Conservation (phyloP, 306 rosid species). For the Trifolium subterraneum region DNA sequence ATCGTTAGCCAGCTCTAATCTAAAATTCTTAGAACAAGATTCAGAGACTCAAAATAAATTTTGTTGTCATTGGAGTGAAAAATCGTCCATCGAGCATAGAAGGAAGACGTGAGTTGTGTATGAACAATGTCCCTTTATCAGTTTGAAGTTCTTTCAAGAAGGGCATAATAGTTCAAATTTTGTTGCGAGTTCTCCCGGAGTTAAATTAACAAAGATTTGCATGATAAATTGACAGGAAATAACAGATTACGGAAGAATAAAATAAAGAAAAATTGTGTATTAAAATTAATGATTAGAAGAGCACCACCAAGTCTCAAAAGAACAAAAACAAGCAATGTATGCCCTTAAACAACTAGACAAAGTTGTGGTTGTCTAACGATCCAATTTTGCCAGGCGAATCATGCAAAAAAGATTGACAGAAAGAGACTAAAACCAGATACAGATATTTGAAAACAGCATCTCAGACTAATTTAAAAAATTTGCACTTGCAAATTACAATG, state of each 20-base stretch:
- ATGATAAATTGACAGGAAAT: neutral
- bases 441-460: neutral
- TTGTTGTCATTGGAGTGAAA: neutral
- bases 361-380: conserved; percentile 14
- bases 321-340: no score
- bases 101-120: neutral
- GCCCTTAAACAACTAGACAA: neutral
- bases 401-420: neutral
- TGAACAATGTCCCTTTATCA: neutral
- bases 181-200: neutral
- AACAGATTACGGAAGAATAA: neutral
- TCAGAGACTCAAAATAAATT: neutral
- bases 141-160: neutral
- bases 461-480: conserved; percentile 7
- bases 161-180: no score
- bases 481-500: neutral
- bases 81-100: neutral
- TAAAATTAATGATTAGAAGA: neutral
- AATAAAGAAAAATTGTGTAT: conserved; percentile 2
- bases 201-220: conserved; percentile 1
- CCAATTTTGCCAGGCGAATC: neutral
- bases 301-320: neutral
- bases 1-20: neutral
- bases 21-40: neutral
- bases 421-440: conserved; percentile 7